Percentiles rank a stretch among this genome's conserved stretches.
phyloP scores from a whole-genome alignment of 805 yeast species.

The Candida sithepensis region DNA sequence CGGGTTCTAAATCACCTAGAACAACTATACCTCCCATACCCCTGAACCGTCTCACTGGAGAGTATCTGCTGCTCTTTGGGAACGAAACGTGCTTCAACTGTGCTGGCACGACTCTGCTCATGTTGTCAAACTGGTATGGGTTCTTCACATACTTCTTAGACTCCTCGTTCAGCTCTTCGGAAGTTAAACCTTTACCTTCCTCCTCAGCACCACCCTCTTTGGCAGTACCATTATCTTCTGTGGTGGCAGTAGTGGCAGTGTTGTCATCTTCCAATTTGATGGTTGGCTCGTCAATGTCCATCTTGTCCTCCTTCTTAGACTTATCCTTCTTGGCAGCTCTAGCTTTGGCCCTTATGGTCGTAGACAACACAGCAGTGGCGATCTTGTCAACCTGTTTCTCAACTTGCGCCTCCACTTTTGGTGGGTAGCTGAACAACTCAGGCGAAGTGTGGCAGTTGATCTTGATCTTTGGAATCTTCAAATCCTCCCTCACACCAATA shows the following conservation, averaged over 20 bases:
- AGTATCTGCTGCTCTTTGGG: constrained; percentile 67
- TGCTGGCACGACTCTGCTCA: constrained; percentile 85
- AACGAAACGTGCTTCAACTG: constrained; percentile 84
- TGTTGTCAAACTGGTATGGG: constrained; percentile 69
- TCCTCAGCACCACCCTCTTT: constrained; percentile 21
- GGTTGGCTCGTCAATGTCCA: constrained; percentile 29
- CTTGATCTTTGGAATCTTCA: constrained; percentile 80
- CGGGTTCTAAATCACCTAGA: constrained; percentile 59
- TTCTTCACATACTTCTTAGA: constrained; percentile 43
- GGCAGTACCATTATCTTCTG: constrained; percentile 6
- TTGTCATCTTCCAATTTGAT: constrained; percentile 22
- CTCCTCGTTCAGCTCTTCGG: neutral
- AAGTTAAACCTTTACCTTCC: constrained; percentile 4
- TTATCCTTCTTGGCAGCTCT: constrained; percentile 65
- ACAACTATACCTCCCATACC: constrained; percentile 70
- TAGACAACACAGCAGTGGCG: constrained; percentile 89
- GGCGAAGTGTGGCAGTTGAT: constrained; percentile 79
- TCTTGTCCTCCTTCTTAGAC: constrained; percentile 40
- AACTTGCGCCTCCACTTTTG: constrained; percentile 73
- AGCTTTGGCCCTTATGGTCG: constrained; percentile 91
- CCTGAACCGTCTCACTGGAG: constrained; percentile 76
- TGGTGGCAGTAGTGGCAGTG: no score
- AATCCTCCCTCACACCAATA: constrained; percentile 79
- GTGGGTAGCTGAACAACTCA: constrained; percentile 83
- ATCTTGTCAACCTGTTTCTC: constrained; percentile 84